Base-by-base conservation (phyloP, 805 yeast species). In the Candida gorgasii region DNA sequence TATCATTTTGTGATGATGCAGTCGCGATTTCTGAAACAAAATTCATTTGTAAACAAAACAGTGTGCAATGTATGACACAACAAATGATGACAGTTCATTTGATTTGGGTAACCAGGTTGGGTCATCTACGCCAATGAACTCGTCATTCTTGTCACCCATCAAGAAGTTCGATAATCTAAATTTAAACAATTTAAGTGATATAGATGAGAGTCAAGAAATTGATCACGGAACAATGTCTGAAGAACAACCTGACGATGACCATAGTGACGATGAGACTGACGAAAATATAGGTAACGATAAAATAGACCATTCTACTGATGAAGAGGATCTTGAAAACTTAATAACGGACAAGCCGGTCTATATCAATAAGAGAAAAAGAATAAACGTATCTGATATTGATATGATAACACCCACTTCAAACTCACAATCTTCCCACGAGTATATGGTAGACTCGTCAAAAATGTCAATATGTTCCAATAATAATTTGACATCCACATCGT, bases 131-230 rank as follows among this genome's bases (percentile, higher is more conserved):
- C 53, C 53, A 22, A 42, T 47, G 19, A 54, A 50, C 35, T 35
- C 51, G 11, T 48, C 58, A 13, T 56, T 59, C 37, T 31, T 61
- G 15, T 67, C 73, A 6, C 75, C 75, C 13, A 59, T 67, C 43
- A 59, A 57, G 35, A 58, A 59, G 41, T 56, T 69, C 19, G 62
- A 65, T 43, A 58, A 62, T 26, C 50, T 69, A 18, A 67, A 69
- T 44, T 38, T 65, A 13, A 57, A 57, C 38, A 47, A 57, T 24
- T 39, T 51, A 3, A 45, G 47, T n/a, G 57, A 53, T 30, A 38
- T 42, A 23, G 27, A 39, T n/a, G 51, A 48, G 28, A 46, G 39
- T 28, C 42, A 38, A 9, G 46, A 42, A 20, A 34, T 38, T 14
- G 50, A 45, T 8, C 51, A 47, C 5, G 40, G 42, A 12, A 51